phyloP scores from a whole-genome alignment of 495 filamentous ascomycete species.

The Annulohypoxylon nitens region DNA sequence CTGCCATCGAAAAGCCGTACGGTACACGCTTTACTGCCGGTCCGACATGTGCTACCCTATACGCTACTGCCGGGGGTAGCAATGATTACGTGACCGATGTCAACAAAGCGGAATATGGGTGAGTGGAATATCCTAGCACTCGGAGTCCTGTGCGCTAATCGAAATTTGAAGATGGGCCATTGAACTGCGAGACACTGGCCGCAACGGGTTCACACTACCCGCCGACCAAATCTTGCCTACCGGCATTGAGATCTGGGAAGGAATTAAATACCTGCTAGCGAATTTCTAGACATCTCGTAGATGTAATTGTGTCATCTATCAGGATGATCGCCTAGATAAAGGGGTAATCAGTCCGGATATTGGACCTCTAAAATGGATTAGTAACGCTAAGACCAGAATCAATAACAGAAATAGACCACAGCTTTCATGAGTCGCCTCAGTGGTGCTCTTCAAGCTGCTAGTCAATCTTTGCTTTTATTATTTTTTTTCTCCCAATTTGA shows the following conservation, averaged over 20 bases:
- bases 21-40: slow-evolving; percentile 65
- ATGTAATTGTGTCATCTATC: not conserved
- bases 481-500: not conserved
- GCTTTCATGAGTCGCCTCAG: not conserved
- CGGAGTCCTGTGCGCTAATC: slow-evolving; percentile 8
- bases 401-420: not conserved
- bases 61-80: slow-evolving; percentile 65
- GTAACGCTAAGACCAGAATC: not conserved
- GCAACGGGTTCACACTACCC: slow-evolving; percentile 70
- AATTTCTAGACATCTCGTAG: slow-evolving; percentile 54
- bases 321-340: slow-evolving; percentile 1
- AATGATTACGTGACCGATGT: slow-evolving; percentile 70
- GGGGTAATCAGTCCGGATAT: not conserved
- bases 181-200: slow-evolving; percentile 62
- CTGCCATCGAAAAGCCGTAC: slow-evolving; percentile 61
- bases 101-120: slow-evolving; percentile 61
- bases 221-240: slow-evolving; percentile 66
- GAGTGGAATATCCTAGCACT: slow-evolving; percentile 17
- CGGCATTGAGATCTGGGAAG: slow-evolving; percentile 67
- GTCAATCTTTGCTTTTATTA: not conserved
- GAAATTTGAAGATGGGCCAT: slow-evolving; percentile 60
- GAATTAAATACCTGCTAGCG: slow-evolving; percentile 65
- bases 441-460: not conserved
- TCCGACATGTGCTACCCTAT: slow-evolving; percentile 69
- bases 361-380: not conserved